Evolutionary conservation across 768 basidiomycete genomes (phyloP).

Genomic region (Piloderma croceum): DNA sequence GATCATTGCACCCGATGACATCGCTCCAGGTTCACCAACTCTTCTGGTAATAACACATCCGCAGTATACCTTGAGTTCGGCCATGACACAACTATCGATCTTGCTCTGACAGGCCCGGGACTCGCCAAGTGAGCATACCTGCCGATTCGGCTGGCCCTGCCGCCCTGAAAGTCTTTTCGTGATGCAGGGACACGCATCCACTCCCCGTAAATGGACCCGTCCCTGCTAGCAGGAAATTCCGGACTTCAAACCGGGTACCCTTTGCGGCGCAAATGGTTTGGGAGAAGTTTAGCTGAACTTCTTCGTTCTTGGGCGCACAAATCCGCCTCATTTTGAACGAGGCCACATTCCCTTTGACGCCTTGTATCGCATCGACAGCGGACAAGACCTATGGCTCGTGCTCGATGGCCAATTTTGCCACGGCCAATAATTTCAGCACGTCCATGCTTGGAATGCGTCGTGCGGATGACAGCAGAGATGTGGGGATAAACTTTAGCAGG

Average conservation of each 20-base stretch:
- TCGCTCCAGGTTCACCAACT: conserved; percentile 28
- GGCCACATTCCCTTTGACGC: conserved; percentile 32
- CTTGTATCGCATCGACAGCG: conserved; percentile 25
- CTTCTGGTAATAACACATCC: conserved; percentile 26
- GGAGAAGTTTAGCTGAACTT: conserved; percentile 35
- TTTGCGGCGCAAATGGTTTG: conserved; percentile 41
- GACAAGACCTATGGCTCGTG: conserved; percentile 33
- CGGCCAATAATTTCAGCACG: conserved; percentile 23
- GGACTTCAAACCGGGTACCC: conserved; percentile 35
- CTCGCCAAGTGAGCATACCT: conserved; percentile 28
- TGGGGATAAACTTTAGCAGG: no score
- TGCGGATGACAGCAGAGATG: no score
- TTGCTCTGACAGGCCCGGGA: conserved; percentile 32
- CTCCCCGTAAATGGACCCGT: conserved; percentile 25
- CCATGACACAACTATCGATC: conserved; percentile 36
- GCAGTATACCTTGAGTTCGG: conserved; percentile 38
- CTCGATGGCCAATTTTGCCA: conserved; percentile 30
- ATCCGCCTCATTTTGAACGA: conserved; percentile 39
- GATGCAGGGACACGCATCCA: conserved; percentile 27
- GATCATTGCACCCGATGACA: neutral
- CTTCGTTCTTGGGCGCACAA: conserved; percentile 32
- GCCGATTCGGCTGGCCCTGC: neutral
- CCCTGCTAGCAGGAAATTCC: conserved; percentile 27
- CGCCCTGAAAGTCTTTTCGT: neutral
- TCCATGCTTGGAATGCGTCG: no score